Base-by-base conservation (phyloP, 768 basidiomycete genomes). In the Myochromella boudieri region DNA sequence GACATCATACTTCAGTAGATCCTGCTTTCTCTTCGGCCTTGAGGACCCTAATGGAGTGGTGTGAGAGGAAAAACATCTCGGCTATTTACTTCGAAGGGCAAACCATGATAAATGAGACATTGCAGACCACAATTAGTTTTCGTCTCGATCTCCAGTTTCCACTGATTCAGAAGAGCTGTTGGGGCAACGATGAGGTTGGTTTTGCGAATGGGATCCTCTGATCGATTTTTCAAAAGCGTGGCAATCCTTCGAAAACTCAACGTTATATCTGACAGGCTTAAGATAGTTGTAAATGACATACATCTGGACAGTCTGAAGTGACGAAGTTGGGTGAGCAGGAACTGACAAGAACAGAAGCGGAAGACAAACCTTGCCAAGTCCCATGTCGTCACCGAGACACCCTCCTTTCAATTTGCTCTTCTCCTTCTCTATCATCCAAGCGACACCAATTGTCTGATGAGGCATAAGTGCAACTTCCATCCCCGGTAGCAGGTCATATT, bases 131-230 rank as follows among this genome's bases (percentile, higher is more conserved):
- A 66, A 48, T 74, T 74, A 1, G 80, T 78, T 66, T 80, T 80
- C 37, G 72, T 68, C 58, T 84, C 79, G 24, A 80, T 76, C 62
- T 84, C 82, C 25, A 68, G 57, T 56, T 77, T 75, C 82, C 82
- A 84, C 49, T 90, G 88, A 39, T 80, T 73, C 9, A 89, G 69
- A 6, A 90, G 65, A 1, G 85, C 82, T 12, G 82, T 62, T 6
- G 83, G 84, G 1, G 84, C 82, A 20, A 90, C 60, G 46, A 91
- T 80, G 1, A 91, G 71, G 18, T 78, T 89, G 0, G 81, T 79
- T 63, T 84, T 85, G 62, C 76, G 69, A 17, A 59, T 60, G 0
- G 72, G 71, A 51, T 85, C 73, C 1, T 56, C 46, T 0, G 82
- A 75, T 6, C 59, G 67, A 57, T 88, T 85, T 43, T 69, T 69